Conservation (phyloP, 192 early-diverging fungal species). For the Umbelopsis vinacea region DNA sequence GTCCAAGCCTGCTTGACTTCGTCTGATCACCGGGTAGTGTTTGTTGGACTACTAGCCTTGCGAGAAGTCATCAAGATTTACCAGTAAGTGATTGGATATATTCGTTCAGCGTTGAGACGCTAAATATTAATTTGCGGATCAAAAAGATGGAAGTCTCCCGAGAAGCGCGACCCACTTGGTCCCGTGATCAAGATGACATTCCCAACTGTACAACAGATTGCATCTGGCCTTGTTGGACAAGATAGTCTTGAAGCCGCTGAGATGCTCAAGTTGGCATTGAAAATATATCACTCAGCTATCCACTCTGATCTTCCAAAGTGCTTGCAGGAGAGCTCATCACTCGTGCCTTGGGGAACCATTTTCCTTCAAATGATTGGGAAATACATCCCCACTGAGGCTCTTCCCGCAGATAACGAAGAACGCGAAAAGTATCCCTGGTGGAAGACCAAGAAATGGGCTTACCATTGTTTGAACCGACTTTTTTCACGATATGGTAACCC, state of each 20-base stretch:
- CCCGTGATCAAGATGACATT: conserved; percentile 78
- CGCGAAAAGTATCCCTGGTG: conserved; percentile 83
- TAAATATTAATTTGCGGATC: background rate
- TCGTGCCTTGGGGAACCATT: conserved; percentile 89
- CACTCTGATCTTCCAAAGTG: conserved; percentile 63
- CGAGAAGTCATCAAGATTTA: conserved; percentile 81
- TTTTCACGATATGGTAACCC: conserved; percentile 79
- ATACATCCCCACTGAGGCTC: conserved; percentile 56
- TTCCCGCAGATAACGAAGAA: conserved; percentile 69
- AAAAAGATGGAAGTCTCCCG: conserved; percentile 63
- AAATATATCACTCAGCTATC: conserved; percentile 78
- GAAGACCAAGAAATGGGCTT: conserved; percentile 97
- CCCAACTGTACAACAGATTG: conserved; percentile 79
- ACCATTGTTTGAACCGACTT: conserved; percentile 83
- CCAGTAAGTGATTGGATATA: conserved; percentile 54
- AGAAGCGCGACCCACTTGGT: conserved; percentile 68
- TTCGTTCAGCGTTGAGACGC: background rate
- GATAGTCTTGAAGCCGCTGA: conserved; percentile 77
- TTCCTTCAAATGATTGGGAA: conserved; percentile 83
- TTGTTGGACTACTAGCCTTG: conserved; percentile 79
- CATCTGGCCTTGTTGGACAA: conserved; percentile 59
- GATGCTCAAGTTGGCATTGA: conserved; percentile 85
- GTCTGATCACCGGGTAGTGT: conserved; percentile 68
- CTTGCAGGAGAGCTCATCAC: conserved; percentile 67
- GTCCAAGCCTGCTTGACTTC: conserved; percentile 66